Evolutionary conservation across 352 stramenopile genomes (phyloP).

Genomic region (Pythium sp.): DNA sequence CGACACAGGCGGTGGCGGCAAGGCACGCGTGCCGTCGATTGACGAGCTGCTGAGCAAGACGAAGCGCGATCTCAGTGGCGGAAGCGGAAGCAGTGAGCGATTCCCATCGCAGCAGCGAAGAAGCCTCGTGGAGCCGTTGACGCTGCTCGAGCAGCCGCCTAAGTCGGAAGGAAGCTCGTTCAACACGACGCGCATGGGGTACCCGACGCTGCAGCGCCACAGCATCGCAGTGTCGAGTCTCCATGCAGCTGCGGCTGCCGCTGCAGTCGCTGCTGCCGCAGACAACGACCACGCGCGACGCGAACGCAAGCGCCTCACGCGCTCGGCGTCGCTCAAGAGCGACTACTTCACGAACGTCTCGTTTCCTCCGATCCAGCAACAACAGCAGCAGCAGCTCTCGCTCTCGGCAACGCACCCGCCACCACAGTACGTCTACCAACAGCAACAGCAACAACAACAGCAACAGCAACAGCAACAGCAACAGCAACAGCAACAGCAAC

Average conservation of each 20-base stretch:
- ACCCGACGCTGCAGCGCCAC: slow-evolving; percentile 22
- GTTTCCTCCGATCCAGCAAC: slow-evolving; percentile 32
- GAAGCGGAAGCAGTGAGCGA: not conserved
- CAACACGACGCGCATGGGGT: slow-evolving; percentile 2
- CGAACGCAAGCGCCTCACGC: slow-evolving; percentile 66
- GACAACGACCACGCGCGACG: slow-evolving; percentile 44
- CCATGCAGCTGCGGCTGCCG: slow-evolving; percentile 6
- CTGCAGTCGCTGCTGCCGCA: not conserved
- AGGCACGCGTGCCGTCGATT: slow-evolving; percentile 33
- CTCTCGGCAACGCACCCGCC: slow-evolving; percentile 19
- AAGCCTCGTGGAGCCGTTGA: slow-evolving; percentile 19
- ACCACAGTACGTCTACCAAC: slow-evolving; percentile 17
- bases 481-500: slow-evolving; percentile 26
- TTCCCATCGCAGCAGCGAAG: slow-evolving; percentile 17
- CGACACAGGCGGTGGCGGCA: not conserved
- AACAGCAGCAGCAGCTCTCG: slow-evolving; percentile 19
- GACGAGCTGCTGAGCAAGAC: slow-evolving; percentile 39
- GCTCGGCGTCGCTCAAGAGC: slow-evolving; percentile 69
- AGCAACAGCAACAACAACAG: slow-evolving; percentile 24
- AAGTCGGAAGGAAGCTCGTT: slow-evolving; percentile 13
- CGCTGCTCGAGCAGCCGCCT: slow-evolving; percentile 15
- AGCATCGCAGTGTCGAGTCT: slow-evolving; percentile 18
- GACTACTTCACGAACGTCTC: slow-evolving; percentile 66
- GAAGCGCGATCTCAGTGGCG: not conserved
- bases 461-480: slow-evolving; percentile 29